A percentile compares a stretch with the other conserved stretches of the same genome.
These are phyloP conservation scores for Beauveria scarabaeidicola DNA, from an alignment of 2,329 filamentous ascomycete genomes.

Conservation along the genomic window DNA sequence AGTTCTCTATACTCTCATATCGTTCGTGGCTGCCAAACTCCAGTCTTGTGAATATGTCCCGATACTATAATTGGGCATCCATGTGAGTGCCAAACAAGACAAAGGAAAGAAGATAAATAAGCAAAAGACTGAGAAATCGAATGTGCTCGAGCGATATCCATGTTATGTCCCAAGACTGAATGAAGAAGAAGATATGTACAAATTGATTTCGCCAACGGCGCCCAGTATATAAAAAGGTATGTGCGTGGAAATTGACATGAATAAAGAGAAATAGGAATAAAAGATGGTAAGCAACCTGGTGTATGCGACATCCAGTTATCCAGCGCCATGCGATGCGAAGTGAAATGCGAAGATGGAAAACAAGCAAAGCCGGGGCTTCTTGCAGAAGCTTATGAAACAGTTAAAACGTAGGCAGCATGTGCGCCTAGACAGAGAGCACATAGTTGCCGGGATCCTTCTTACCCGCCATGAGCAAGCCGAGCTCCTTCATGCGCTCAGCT, in stretches of 20 bases:
- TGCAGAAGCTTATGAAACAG: not conserved
- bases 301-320: constrained; percentile 3
- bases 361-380: not conserved
- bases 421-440: constrained; percentile 60
- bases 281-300: constrained; percentile 3
- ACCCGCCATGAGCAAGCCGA: constrained; percentile 82
- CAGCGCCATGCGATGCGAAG: constrained; percentile 7
- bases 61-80: constrained; percentile 28
- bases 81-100: constrained; percentile 18
- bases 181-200: constrained; percentile 10
- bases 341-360: not conserved
- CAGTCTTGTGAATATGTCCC: constrained; percentile 14
- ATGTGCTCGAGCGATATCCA: not conserved
- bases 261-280: constrained; percentile 2
- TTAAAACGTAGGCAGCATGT: constrained; percentile 7
- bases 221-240: constrained; percentile 14
- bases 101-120: constrained; percentile 13
- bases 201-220: not conserved
- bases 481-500: constrained; percentile 73
- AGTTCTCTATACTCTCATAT: not conserved
- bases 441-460: constrained; percentile 67
- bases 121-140: constrained; percentile 5
- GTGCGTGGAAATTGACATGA: constrained; percentile 13
- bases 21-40: constrained; percentile 6
- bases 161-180: not conserved